phyloP scores from a whole-genome alignment of 495 filamentous ascomycete species.

The Patellaria atrata region DNA sequence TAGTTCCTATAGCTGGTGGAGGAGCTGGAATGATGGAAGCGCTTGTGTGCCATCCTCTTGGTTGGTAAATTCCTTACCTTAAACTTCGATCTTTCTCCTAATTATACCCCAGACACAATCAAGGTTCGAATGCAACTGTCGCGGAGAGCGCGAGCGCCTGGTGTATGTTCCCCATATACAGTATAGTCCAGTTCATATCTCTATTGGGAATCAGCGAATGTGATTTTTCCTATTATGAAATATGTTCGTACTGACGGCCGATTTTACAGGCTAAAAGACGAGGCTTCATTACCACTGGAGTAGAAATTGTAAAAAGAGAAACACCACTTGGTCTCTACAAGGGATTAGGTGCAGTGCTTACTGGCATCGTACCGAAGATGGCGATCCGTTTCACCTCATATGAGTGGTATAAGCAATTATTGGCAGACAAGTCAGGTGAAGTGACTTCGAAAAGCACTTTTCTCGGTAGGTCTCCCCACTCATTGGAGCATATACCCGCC shows the following conservation, averaged over 20 bases:
- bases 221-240: no score
- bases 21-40: constrained; percentile 99
- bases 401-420: constrained; percentile 78
- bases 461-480: constrained; percentile 39
- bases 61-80: constrained; percentile 34
- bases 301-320: constrained; percentile 76
- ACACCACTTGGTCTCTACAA: constrained; percentile 91
- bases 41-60: constrained; percentile 87
- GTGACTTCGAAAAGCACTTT: constrained; percentile 71
- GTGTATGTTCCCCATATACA: constrained; percentile 35
- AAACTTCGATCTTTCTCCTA: constrained; percentile 1
- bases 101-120: constrained; percentile 54
- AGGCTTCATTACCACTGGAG: constrained; percentile 77
- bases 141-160: constrained; percentile 63
- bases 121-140: constrained; percentile 99
- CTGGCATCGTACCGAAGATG: constrained; percentile 98
- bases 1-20: constrained; percentile 60
- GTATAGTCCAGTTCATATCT: neutral
- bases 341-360: constrained; percentile 87
- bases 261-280: constrained; percentile 48
- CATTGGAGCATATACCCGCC: constrained; percentile 1
- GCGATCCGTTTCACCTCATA: constrained; percentile 97
- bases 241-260: no score
- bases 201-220: constrained; percentile 4
- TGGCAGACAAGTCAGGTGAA: constrained; percentile 51